Base-by-base conservation (phyloP, 1,284 basidiomycete species). In the Moesziomyces parantarcticus region DNA sequence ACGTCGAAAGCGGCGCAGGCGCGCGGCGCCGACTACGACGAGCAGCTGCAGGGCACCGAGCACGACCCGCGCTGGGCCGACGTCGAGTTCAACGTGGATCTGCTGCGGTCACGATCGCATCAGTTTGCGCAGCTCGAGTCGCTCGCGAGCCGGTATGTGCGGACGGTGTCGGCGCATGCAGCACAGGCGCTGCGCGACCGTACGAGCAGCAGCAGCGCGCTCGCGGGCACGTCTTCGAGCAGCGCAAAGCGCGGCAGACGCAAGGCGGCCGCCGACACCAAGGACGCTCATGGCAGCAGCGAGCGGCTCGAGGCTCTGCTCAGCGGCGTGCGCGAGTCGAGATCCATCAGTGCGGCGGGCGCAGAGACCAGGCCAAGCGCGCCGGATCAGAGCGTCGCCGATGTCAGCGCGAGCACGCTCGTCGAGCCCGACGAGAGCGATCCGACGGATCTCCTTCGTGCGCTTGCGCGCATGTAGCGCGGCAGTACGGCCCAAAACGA, bases 371-470 rank as follows among this genome's bases (percentile, higher is more conserved):
- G 39, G 32, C 25, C 54, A n/a, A 58, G 41, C 21, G 47, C 42
- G 36, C 32, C 46, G 18, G 58, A 58, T 26, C 61, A 60, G 51
- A 71, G 58, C 41, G 41, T 44, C 4, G 69, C 57, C 21, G 69
- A 72, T 21, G 40, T 61, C 26, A 71, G 61, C 41, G 50, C 61
- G 2, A 65, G 58, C 41, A 57, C 60, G 50, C 40, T 26, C 3
- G 62, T 72, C 20, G 64, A 72, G 26, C 63, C 74, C 32, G 74
- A 76, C 26, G 70, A 76, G 62, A 76, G 70, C 50, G 74, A 75
- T 39, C 62, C 74, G 2, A 68, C 67, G 18, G 74, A 76, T 26
- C 42, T 76, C 11, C 46, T 76, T 14, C 50, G 65, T 23, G 74
- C 70, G 1, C 39, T 76, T 7, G 74, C 74, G 23, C 56, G 63